Percentiles rank a stretch among this genome's conserved stretches.
These are phyloP conservation scores for Hyphodiscus sp. DNA, from an alignment of 2,329 filamentous ascomycete species.

Conservation along the genomic window DNA sequence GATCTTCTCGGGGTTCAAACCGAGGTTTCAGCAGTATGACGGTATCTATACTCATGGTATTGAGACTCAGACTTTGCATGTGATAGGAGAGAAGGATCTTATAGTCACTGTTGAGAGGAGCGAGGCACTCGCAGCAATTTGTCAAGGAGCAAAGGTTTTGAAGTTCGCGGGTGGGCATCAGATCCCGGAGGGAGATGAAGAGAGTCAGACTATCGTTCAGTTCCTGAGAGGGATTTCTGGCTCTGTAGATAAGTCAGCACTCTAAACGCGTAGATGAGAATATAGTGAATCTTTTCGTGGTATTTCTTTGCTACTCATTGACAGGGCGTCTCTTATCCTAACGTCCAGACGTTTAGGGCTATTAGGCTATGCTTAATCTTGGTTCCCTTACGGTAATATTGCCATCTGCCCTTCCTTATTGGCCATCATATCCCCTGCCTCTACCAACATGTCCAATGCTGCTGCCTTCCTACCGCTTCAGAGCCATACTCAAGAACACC, in stretches of 20 bases:
- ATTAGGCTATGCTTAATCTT: too few relatives aligned
- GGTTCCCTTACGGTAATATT: too few relatives aligned
- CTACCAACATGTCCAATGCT: too few relatives aligned
- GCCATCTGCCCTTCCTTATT: too few relatives aligned
- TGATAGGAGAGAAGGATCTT: conserved; percentile 10
- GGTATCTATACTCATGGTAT: conserved; percentile 9
- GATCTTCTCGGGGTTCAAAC: conserved; percentile 13
- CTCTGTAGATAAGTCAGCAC: background rate
- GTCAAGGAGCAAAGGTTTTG: conserved; percentile 3
- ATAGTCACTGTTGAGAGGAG: conserved; percentile 9
- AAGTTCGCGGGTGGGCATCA: conserved; percentile 11
- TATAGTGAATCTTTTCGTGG: too few relatives aligned
- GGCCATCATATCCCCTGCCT: too few relatives aligned
- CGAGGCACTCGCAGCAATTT: conserved; percentile 6
- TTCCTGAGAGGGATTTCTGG: conserved; percentile 1
- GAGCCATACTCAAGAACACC: too few relatives aligned
- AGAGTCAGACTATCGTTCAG: conserved; percentile 4
- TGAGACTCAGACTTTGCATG: conserved; percentile 10
- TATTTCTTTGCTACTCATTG: too few relatives aligned
- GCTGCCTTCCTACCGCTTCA: too few relatives aligned
- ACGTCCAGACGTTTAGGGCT: too few relatives aligned
- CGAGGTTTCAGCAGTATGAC: conserved; percentile 12
- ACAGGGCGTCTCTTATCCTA: too few relatives aligned
- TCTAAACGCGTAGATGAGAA: background rate
- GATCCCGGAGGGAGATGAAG: conserved; percentile 7